Evolutionary conservation across 148 eudicot species (phyloP), one percentile per base, ranked within the genome.

Genomic region (Chenopodium suecicum): DNA sequence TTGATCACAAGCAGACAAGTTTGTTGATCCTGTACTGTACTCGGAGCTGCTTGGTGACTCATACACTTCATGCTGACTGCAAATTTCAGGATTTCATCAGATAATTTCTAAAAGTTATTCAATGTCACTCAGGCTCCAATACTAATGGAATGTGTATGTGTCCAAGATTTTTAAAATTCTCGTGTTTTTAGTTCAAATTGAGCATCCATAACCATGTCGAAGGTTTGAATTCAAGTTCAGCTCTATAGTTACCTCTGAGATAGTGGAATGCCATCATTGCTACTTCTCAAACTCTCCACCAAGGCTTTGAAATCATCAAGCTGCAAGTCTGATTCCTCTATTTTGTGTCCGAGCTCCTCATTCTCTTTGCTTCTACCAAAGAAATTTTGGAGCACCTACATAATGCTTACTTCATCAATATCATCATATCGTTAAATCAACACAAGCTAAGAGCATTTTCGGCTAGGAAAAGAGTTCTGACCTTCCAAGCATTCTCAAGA

Each of bases 401-500:
- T 74, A 32, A 72, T 22, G 16, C n/a, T 71, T 22, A 10, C 20
- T 72, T 4, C 31, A n/a, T 72, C 56, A 72, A 72, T 72, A 54
- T 46, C 75, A 72, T 11, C 75, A n/a, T 25, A 72, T 46, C 44
- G 50, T 65, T 13, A 20, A 78, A 62, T 44, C 25, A 78, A 65
- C 56, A 72, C 12, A 69, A 71, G 27, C 37, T 25, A 20, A 34
- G 27, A 62, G 67, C 11, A 73, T 74, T 32, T 54, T 31, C 7
- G 6, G 62, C 23, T 5, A 52, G 23, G n/a, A 70, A 46, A 50
- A 46, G 62, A 65, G 41, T 83, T 47, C 88, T 88, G 85, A 96
- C 99, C 91, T 91, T 90, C 92, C 98, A 94, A 79, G 99, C 98
- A 96, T 81, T 88, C 88, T 96, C 97, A 77, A 92, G 90, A 81